A percentile compares a stretch with the other conserved stretches of the same genome.
Evolutionary conservation across 2,329 filamentous ascomycete genomes (phyloP).

Genomic region (Diaporthe citrichinensis): DNA sequence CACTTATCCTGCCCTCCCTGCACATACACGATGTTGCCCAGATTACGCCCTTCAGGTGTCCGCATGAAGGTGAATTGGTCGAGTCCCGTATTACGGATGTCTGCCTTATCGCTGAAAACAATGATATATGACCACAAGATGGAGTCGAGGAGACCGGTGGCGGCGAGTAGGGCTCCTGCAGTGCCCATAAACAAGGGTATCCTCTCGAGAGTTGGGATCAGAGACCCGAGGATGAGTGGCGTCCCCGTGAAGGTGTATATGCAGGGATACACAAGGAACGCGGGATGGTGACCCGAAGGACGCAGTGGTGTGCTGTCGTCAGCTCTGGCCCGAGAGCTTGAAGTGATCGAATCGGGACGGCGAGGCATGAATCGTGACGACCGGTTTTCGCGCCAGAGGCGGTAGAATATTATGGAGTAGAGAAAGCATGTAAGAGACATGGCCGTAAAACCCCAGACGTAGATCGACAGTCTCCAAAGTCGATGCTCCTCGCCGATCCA

Average conservation of each 20-base stretch:
- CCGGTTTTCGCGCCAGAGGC: conserved; percentile 49
- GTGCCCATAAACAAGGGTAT: conserved; percentile 63
- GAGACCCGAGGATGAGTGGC: conserved; percentile 72
- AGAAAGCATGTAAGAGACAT: conserved; percentile 55
- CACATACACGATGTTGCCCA: conserved; percentile 58
- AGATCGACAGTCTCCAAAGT: conserved; percentile 70
- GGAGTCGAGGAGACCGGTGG: conserved; percentile 69
- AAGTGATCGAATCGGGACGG: neutral
- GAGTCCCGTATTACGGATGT: conserved; percentile 62
- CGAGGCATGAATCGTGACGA: conserved; percentile 46
- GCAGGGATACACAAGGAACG: conserved; percentile 77
- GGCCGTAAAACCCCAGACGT: conserved; percentile 72
- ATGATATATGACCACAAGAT: conserved; percentile 68
- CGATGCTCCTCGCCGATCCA: conserved; percentile 73
- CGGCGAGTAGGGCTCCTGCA: conserved; percentile 70
- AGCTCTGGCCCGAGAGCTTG: conserved; percentile 23
- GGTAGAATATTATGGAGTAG: conserved; percentile 58
- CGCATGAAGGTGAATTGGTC: conserved; percentile 67
- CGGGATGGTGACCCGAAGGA: conserved; percentile 58
- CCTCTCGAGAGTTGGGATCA: conserved; percentile 29
- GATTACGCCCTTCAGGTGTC: conserved; percentile 53
- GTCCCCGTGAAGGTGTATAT: conserved; percentile 79
- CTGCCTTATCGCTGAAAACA: conserved; percentile 57
- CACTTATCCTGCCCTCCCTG: conserved; percentile 44
- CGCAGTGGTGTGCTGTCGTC: conserved; percentile 46